phyloP scores from a whole-genome alignment of 176 grass and related monocot genomes.

The Rhynchospora breviuscula region DNA sequence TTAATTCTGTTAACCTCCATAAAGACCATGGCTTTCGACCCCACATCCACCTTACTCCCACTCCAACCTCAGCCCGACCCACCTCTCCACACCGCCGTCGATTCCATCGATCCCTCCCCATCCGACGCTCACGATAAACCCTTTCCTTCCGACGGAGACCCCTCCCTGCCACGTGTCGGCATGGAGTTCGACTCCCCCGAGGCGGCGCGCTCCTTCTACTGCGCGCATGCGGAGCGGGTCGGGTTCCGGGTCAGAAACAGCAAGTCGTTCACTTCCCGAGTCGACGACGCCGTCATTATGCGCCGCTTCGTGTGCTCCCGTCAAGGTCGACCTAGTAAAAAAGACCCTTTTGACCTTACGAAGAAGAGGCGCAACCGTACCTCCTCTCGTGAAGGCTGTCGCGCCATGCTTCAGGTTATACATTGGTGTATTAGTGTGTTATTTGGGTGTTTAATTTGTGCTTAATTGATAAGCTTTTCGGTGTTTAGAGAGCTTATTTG shows the following conservation, averaged over 20 bases:
- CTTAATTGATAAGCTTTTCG: background rate
- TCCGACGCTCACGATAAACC: background rate
- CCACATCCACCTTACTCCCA: background rate
- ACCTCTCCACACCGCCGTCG: background rate
- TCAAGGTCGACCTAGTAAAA: slow-evolving; percentile 49
- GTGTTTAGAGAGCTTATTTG: background rate
- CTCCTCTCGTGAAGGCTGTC: slow-evolving; percentile 50
- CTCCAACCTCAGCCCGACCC: background rate
- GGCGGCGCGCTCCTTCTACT: slow-evolving; percentile 40
- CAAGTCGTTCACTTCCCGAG: slow-evolving; percentile 57
- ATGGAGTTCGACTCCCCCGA: slow-evolving; percentile 48
- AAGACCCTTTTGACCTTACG: slow-evolving; percentile 49
- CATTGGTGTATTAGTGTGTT: background rate
- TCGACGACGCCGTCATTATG: slow-evolving; percentile 60
- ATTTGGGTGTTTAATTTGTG: background rate
- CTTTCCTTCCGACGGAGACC: background rate
- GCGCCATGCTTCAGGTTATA: slow-evolving; percentile 47
- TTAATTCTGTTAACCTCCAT: background rate
- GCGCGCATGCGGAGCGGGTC: slow-evolving; percentile 30
- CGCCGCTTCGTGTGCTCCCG: slow-evolving; percentile 60
- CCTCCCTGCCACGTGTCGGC: slow-evolving; percentile 14
- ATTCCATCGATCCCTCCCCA: background rate
- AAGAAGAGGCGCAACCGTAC: slow-evolving; percentile 60
- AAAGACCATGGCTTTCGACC: slow-evolving; percentile 32
- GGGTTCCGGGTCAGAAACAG: slow-evolving; percentile 60